Conservation (phyloP, 495 filamentous ascomycete species). For the Hyaloscypha finlandica region DNA sequence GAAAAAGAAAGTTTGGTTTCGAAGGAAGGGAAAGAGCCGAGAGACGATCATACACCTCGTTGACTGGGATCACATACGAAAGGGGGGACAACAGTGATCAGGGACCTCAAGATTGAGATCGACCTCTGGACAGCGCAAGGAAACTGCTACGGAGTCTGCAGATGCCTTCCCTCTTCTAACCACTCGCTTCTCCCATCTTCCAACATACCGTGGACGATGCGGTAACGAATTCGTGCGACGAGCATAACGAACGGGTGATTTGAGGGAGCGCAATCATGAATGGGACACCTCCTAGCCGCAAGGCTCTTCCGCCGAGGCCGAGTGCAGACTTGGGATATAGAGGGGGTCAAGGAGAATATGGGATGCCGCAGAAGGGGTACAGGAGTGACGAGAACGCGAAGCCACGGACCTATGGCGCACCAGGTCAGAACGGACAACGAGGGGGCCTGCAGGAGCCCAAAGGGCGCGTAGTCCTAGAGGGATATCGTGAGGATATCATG, state of each 20-base stretch:
- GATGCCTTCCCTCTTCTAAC: neutral
- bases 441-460: conserved; percentile 11
- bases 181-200: neutral
- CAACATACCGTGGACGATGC: neutral
- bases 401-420: conserved; percentile 8
- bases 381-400: conserved; percentile 18
- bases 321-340: conserved; percentile 22
- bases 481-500: conserved; percentile 48
- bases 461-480: conserved; percentile 41
- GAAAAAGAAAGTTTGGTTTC: neutral
- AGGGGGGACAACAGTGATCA: neutral
- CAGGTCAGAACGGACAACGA: neutral
- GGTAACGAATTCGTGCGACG: conserved; percentile 9
- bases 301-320: conserved; percentile 17
- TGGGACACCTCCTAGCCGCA: conserved; percentile 12
- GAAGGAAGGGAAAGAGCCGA: neutral
- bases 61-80: neutral
- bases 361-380: conserved; percentile 9
- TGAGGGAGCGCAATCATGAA: conserved; percentile 19
- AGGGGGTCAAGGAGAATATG: conserved; percentile 5
- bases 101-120: neutral
- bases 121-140: neutral
- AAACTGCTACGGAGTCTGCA: neutral
- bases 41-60: conserved; percentile 3
- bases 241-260: neutral